Conservation (phyloP, 1,284 basidiomycete species). For the Cryptococcus sp. region DNA sequence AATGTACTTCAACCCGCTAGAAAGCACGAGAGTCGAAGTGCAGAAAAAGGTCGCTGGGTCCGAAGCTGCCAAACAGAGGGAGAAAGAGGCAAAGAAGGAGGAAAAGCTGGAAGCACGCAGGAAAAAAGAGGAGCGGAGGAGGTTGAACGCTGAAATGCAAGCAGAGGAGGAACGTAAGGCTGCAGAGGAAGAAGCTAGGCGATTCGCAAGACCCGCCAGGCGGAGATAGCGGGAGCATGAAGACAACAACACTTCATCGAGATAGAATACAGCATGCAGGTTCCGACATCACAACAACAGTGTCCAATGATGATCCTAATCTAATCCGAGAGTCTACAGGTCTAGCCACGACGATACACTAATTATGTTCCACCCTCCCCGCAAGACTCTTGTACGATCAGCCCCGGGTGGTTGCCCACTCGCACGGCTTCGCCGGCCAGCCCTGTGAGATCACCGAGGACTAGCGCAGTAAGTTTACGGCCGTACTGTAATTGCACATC, state of each 20-base stretch:
- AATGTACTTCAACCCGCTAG: conserved; percentile 73
- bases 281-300: no score
- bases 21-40: conserved; percentile 80
- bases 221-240: background rate
- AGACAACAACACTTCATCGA: conserved; percentile 1
- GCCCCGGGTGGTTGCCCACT: conserved; percentile 37
- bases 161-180: conserved; percentile 3
- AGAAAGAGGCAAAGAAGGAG: conserved; percentile 34
- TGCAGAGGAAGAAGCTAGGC: conserved; percentile 1
- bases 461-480: conserved; percentile 43
- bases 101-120: conserved; percentile 31
- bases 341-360: background rate
- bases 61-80: conserved; percentile 62
- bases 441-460: conserved; percentile 40
- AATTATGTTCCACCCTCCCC: conserved; percentile 27
- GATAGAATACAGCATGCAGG: background rate
- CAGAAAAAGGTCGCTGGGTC: conserved; percentile 71
- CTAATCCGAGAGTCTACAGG: background rate
- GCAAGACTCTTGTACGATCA: conserved; percentile 40
- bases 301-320: no score
- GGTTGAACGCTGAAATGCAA: conserved; percentile 14
- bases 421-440: conserved; percentile 30
- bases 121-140: conserved; percentile 23
- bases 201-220: background rate
- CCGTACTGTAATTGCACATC: conserved; percentile 34